Conservation (phyloP, 1,139 yeast genomes). For the Schwanniomyces etchellsii region DNA sequence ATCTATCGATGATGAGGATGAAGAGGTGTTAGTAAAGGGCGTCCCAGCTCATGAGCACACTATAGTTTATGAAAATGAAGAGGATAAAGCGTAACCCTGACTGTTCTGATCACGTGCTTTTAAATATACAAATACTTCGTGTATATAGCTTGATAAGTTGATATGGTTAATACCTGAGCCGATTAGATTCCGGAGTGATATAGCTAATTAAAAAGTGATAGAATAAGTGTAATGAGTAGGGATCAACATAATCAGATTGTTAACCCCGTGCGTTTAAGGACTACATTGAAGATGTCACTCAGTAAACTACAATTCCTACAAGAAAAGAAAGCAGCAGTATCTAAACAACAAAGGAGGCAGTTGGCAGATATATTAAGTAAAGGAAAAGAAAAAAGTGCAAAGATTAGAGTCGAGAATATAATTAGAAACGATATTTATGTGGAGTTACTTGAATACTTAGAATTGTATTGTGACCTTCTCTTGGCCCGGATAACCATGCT, state of each 20-base stretch:
- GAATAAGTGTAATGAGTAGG: too few species aligned
- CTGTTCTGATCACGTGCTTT: not conserved
- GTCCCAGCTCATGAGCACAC: constrained; percentile 40
- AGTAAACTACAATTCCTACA: constrained; percentile 75
- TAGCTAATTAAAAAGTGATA: too few species aligned
- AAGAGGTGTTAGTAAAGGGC: constrained; percentile 33
- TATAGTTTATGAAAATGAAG: constrained; percentile 21
- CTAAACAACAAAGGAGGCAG: constrained; percentile 74
- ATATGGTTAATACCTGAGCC: not conserved
- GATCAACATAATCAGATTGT: constrained; percentile 6
- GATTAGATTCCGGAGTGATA: too few species aligned
- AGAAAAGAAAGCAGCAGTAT: constrained; percentile 74
- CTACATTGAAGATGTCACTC: constrained; percentile 74
- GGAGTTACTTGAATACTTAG: constrained; percentile 75
- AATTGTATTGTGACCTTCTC: constrained; percentile 77
- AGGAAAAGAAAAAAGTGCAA: constrained; percentile 81
- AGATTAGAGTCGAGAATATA: constrained; percentile 78
- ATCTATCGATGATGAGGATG: constrained; percentile 35
- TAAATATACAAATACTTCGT: not conserved
- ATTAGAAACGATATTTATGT: constrained; percentile 81
- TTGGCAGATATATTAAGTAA: constrained; percentile 66
- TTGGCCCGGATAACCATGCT: constrained; percentile 68
- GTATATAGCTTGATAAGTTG: not conserved
- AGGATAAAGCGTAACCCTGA: too few species aligned
- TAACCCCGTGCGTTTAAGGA: constrained; percentile 49